phyloP scores from a whole-genome alignment of 345 rosid genomes.

The Toxicodendron radicans region DNA sequence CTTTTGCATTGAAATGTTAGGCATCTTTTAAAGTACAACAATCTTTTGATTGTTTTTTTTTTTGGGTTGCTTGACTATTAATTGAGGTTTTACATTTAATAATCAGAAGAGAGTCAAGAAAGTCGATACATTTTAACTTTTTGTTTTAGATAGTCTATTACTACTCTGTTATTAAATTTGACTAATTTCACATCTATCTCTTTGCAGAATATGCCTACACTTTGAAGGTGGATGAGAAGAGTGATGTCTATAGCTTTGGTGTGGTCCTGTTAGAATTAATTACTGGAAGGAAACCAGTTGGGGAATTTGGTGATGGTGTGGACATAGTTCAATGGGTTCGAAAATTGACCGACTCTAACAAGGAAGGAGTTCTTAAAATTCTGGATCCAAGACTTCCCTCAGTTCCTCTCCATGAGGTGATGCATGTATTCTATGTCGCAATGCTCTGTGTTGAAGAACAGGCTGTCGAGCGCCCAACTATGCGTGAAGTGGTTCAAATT shows the following conservation, averaged over 20 bases:
- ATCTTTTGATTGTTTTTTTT: constrained; percentile 20
- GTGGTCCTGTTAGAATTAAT: constrained; percentile 87
- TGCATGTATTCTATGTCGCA: constrained; percentile 92
- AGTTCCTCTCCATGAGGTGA: constrained; percentile 81
- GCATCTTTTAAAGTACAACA: constrained; percentile 32
- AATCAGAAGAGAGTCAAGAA: background rate
- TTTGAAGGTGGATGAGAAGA: constrained; percentile 95
- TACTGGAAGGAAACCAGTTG: constrained; percentile 85
- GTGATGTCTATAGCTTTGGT: constrained; percentile 96
- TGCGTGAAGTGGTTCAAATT: constrained; percentile 98
- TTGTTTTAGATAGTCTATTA: background rate
- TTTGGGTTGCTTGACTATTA: background rate
- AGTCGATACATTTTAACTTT: constrained; percentile 4
- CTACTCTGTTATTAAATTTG: background rate
- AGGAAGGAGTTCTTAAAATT: constrained; percentile 79
- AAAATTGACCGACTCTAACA: constrained; percentile 81
- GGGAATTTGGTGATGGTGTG: constrained; percentile 96
- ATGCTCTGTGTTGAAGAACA: constrained; percentile 98
- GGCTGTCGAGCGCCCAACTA: constrained; percentile 95
- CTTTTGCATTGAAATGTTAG: constrained; percentile 3
- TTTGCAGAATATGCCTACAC: constrained; percentile 93
- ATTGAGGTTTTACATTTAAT: background rate
- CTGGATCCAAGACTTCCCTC: constrained; percentile 81
- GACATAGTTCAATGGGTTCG: constrained; percentile 98
- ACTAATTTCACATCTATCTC: background rate